Conservation (phyloP, 495 filamentous ascomycete species). For the Hyaloscypha hepaticicola region DNA sequence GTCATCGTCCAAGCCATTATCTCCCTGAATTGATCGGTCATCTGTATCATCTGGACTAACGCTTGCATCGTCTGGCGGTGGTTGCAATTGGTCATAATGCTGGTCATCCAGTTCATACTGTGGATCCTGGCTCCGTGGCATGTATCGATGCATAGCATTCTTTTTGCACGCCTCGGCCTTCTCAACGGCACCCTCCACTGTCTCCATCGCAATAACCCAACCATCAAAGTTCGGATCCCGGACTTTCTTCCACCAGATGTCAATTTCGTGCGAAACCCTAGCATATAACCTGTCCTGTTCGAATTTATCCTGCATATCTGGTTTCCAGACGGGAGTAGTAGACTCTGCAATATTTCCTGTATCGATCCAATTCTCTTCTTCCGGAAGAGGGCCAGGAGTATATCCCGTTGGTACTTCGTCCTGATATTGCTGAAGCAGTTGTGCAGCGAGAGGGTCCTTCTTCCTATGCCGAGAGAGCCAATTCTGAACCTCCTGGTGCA, state of each 20-base stretch:
- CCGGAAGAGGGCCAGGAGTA: slow-evolving; percentile 27
- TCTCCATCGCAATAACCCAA: slow-evolving; percentile 52
- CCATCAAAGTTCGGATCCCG: slow-evolving; percentile 52
- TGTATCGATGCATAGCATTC: slow-evolving; percentile 45
- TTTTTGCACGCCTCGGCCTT: slow-evolving; percentile 48
- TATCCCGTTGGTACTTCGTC: slow-evolving; percentile 23
- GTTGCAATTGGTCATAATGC: slow-evolving; percentile 52
- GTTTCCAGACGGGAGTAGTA: slow-evolving; percentile 30
- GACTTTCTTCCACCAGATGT: slow-evolving; percentile 55
- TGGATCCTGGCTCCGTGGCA: slow-evolving; percentile 36
- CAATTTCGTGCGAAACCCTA: slow-evolving; percentile 55
- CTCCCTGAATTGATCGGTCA: slow-evolving; percentile 49
- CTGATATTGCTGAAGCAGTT: slow-evolving; percentile 27
- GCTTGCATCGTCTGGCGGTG: slow-evolving; percentile 13
- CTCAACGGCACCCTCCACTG: slow-evolving; percentile 49
- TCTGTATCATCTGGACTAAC: slow-evolving; percentile 59
- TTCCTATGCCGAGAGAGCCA: slow-evolving; percentile 29
- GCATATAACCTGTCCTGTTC: slow-evolving; percentile 52
- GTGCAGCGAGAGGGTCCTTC: slow-evolving; percentile 21
- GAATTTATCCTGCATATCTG: slow-evolving; percentile 38
- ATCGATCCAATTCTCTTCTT: slow-evolving; percentile 6
- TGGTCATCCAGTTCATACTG: slow-evolving; percentile 52
- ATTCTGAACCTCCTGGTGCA: slow-evolving; percentile 32
- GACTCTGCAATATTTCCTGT: slow-evolving; percentile 18
- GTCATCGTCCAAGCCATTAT: slow-evolving; percentile 49